Evolutionary conservation across 306 rosid genomes (phyloP).

Genomic region (Elaeagnus macrophylla): DNA sequence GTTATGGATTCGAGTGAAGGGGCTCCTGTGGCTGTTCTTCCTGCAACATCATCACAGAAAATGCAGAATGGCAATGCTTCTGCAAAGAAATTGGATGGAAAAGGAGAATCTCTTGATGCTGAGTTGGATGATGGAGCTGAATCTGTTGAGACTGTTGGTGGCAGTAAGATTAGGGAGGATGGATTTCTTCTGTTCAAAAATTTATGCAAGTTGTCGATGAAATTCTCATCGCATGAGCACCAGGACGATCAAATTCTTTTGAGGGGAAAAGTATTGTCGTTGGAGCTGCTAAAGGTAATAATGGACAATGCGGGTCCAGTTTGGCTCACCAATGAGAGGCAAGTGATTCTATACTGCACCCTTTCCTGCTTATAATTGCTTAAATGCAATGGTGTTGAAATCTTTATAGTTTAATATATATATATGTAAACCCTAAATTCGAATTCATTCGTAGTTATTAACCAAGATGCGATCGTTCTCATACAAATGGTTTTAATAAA

Average conservation of each 20-base stretch:
- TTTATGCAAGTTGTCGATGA: constrained; percentile 91
- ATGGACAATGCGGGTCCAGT: constrained; percentile 69
- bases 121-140: constrained; percentile 37
- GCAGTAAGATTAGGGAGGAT: constrained; percentile 86
- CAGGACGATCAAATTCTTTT: constrained; percentile 89
- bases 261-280: constrained; percentile 85
- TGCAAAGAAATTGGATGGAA: constrained; percentile 13
- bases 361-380: background rate
- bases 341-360: constrained; percentile 25
- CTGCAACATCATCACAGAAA: constrained; percentile 8
- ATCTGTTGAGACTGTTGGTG: constrained; percentile 15
- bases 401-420: background rate
- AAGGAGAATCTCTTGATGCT: constrained; percentile 21
- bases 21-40: constrained; percentile 22
- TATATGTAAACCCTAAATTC: too few relatives aligned
- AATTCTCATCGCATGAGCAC: constrained; percentile 82
- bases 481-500: too few relatives aligned
- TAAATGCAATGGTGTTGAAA: constrained; percentile 1
- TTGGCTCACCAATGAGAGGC: constrained; percentile 88
- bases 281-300: constrained; percentile 95
- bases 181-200: constrained; percentile 86
- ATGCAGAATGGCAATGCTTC: constrained; percentile 32
- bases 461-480: too few relatives aligned
- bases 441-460: too few relatives aligned
- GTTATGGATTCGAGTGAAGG: constrained; percentile 74